Percentiles rank a stretch among this genome's conserved stretches.
These are phyloP conservation scores for Stachybotrys chartarum DNA, from an alignment of 2,329 filamentous ascomycete genomes.

Conservation along the genomic window DNA sequence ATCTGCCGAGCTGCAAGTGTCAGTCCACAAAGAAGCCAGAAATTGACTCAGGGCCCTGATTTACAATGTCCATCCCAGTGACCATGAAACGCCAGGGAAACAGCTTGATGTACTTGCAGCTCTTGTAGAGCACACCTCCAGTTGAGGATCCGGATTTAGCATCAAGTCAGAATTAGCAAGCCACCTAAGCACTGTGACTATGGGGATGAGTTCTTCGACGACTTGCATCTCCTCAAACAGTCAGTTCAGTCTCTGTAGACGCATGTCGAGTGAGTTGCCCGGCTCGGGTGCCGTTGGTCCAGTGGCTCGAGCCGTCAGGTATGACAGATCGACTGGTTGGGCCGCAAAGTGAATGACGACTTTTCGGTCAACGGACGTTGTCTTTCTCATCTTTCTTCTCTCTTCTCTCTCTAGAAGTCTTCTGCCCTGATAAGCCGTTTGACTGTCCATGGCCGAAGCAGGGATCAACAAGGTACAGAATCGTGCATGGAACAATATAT, in stretches of 20 bases:
- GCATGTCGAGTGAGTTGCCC: not conserved
- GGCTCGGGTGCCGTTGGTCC: not conserved
- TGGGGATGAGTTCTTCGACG: too few species aligned
- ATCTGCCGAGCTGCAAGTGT: not conserved
- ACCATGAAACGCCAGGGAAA: too few species aligned
- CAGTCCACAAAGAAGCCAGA: not conserved
- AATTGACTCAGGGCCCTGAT: not conserved
- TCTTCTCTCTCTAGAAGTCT: not conserved
- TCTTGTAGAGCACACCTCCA: too few species aligned
- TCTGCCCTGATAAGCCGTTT: too few species aligned
- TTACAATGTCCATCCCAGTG: not conserved
- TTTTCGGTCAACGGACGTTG: not conserved
- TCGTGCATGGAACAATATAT: not conserved
- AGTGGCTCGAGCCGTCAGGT: not conserved
- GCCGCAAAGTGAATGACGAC: not conserved
- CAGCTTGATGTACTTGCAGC: too few species aligned
- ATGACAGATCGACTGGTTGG: constrained; percentile 1
- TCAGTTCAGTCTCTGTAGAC: too few species aligned
- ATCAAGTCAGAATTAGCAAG: too few species aligned
- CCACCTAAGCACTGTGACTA: too few species aligned
- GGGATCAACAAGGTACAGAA: too few species aligned
- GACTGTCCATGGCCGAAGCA: too few species aligned
- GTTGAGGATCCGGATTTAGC: too few species aligned
- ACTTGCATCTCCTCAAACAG: too few species aligned
- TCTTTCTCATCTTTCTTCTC: constrained; percentile 5